A percentile compares a stretch with the other conserved stretches of the same genome.
These are phyloP conservation scores for Penicillium olsonii DNA, from an alignment of 2,329 filamentous ascomycete genomes.

Conservation along the genomic window DNA sequence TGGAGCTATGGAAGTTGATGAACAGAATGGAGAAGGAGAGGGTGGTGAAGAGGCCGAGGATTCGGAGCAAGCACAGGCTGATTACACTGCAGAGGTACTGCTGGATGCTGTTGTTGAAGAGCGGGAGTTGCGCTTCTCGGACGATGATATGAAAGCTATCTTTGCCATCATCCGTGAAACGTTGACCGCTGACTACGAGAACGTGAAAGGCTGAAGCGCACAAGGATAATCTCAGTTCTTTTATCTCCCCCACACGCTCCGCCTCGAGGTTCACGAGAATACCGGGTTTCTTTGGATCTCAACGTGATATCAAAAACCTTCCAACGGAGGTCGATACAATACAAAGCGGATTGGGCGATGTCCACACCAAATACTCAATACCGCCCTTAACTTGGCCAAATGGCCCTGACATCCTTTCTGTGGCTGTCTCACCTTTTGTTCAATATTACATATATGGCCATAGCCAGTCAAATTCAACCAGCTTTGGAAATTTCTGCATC, in stretches of 20 bases:
- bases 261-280: not conserved
- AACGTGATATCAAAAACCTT: not conserved
- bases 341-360: not conserved
- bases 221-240: not conserved
- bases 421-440: too few species aligned
- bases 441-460: too few species aligned
- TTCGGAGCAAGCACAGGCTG: not conserved
- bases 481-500: too few species aligned
- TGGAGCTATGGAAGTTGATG: constrained; percentile 23
- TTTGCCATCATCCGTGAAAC: constrained; percentile 39
- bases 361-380: not conserved
- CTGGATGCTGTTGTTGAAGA: constrained; percentile 47
- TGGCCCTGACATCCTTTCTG: too few species aligned
- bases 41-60: constrained; percentile 26
- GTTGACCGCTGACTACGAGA: constrained; percentile 24
- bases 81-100: constrained; percentile 39
- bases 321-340: too few species aligned
- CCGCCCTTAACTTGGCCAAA: not conserved
- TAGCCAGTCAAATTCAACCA: not conserved
- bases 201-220: constrained; percentile 3
- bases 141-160: constrained; percentile 40
- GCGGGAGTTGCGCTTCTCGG: constrained; percentile 41
- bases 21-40: constrained; percentile 19
- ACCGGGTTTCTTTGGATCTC: not conserved
- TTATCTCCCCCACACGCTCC: not conserved